Base-by-base conservation (phyloP, 768 basidiomycete species). In the Kwoniella newhampshirensis region DNA sequence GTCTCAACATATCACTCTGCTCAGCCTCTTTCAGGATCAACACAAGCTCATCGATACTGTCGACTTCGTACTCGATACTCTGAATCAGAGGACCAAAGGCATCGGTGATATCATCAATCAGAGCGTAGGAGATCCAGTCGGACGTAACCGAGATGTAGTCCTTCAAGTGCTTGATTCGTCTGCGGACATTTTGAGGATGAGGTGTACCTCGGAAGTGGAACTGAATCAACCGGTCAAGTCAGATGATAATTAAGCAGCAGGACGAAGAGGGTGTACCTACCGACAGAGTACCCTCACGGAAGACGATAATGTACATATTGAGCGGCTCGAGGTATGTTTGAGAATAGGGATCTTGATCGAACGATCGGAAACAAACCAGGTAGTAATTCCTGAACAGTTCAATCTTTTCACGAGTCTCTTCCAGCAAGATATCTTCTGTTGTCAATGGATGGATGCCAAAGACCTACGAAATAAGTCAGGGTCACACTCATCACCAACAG, bases 231-330 rank as follows among this genome's bases (percentile, higher is more conserved):
- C 5, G 13, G 20, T 26, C 13, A 20, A 13, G 13, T 4, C 15
- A 32, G 20, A n/a, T 18, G 18, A 36, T 18, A 8, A 11, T 15
- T 30, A 4, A 18, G 32, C 39, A 7, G 21, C 17, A 12, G 12
- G 27, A 7, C 15, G 4, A 30, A 36, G 26, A 25, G 12, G 11
- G 28, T 1, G 13, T 4, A 82, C 87, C 69, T 68, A 96, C 93
- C 8, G 91, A 96, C 46, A 98, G 80, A 1, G 86, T 97, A 17
- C 96, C 96, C 75, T 98, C 96, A 21, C 94, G 83, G 80, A 99
- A 97, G 46, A 99, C 96, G 67, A 98, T 89, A 66, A 99, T 94
- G 78, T 99, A 99, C 94, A 97, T 98, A 78, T 99, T 99, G 63
- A 98, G 81, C 15, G 96, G 96, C 75, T 99, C 94, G 43, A 99